Percentiles rank a stretch among this genome's conserved stretches.
Conservation (phyloP, 164 flowering plant species). For the Aristolochia californica region DNA sequence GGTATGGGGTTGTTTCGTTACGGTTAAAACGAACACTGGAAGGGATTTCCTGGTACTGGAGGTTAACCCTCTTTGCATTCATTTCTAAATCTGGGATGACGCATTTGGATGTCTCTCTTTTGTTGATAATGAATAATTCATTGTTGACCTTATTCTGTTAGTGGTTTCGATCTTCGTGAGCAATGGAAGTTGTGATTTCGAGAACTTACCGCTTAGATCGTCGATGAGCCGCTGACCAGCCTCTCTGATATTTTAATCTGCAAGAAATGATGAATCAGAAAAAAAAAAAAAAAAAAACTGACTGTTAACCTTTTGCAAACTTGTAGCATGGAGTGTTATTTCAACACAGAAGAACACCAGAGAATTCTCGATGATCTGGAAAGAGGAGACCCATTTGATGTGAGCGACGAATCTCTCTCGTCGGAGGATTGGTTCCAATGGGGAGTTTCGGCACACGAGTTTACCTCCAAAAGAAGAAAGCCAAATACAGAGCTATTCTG, state of each 20-base stretch:
- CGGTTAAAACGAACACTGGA: too few species aligned
- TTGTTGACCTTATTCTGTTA: not conserved
- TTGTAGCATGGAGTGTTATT: slow-evolving; percentile 28
- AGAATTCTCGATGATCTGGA: slow-evolving; percentile 16
- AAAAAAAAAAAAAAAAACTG: not conserved
- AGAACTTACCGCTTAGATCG: not conserved
- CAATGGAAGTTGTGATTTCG: not conserved
- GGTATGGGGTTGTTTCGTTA: too few species aligned
- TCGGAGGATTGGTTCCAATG: slow-evolving; percentile 20
- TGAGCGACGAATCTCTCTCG: slow-evolving; percentile 11
- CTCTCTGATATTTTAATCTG: not conserved
- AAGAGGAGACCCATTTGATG: slow-evolving; percentile 3
- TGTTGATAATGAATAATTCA: too few species aligned
- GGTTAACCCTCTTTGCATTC: not conserved
- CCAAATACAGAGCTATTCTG: slow-evolving; percentile 7
- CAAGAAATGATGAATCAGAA: not conserved
- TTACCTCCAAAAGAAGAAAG: slow-evolving; percentile 6
- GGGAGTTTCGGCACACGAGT: slow-evolving; percentile 17
- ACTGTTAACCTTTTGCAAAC: slow-evolving; percentile 7
- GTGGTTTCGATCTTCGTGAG: not conserved
- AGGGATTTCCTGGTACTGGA: not conserved
- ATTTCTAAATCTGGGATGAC: not conserved
- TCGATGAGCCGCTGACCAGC: not conserved
- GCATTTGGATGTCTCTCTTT: not conserved
- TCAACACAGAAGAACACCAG: slow-evolving; percentile 15